Evolutionary conservation across 192 early-diverging fungal genomes (phyloP).

Genomic region (Phycomyces blakesleeanus): DNA sequence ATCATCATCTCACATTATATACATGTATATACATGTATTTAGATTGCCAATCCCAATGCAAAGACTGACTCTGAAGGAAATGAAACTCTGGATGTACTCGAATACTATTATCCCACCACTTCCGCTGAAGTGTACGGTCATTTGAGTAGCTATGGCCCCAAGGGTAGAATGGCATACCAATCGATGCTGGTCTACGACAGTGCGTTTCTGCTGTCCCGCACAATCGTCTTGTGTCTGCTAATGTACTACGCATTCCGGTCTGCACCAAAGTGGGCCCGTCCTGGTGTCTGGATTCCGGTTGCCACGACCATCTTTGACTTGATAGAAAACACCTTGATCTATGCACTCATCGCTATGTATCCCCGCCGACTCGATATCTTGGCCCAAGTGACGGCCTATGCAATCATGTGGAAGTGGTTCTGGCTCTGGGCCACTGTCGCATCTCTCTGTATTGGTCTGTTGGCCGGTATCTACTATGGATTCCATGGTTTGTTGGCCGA

Average conservation of each 20-base stretch:
- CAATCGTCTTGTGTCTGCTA: conserved; percentile 19
- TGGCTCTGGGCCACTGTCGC: conserved; percentile 10
- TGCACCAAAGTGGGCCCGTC: conserved; percentile 13
- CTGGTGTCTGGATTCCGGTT: conserved; percentile 24
- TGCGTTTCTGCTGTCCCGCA: conserved; percentile 21
- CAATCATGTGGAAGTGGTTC: conserved; percentile 23
- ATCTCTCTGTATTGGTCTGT: conserved; percentile 4
- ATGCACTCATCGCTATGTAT: conserved; percentile 8
- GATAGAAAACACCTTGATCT: conserved; percentile 17
- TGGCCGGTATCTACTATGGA: conserved; percentile 27
- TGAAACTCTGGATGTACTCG: conserved; percentile 28
- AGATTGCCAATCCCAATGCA: conserved; percentile 29
- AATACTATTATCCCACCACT: conserved; percentile 26
- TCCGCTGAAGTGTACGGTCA: conserved; percentile 10
- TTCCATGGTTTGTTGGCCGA: conserved; percentile 30
- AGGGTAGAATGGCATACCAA: conserved; percentile 17
- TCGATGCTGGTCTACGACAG: conserved; percentile 22
- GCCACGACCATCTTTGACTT: conserved; percentile 13
- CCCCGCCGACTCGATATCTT: conserved; percentile 13
- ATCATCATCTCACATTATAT: too few relatives aligned
- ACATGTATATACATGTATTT: background rate
- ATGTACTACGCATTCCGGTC: conserved; percentile 11
- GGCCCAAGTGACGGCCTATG: background rate
- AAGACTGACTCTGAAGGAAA: conserved; percentile 12
- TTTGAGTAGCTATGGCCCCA: conserved; percentile 19